Conservation (phyloP, 2,329 filamentous ascomycete species). For the Graphium sp. region DNA sequence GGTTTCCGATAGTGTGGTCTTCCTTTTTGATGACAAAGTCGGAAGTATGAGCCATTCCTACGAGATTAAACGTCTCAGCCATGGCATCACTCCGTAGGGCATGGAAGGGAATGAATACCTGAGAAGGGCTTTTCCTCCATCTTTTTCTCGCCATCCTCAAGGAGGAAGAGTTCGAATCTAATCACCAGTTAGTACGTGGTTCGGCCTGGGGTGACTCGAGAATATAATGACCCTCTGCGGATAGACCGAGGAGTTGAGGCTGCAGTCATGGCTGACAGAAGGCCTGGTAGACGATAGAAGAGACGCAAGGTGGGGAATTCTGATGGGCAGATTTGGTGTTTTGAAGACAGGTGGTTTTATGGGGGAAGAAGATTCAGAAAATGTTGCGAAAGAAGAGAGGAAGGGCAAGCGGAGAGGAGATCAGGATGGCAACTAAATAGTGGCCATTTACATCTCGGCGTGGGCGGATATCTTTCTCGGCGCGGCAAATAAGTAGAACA, state of each 20-base stretch:
- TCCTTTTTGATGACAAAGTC: constrained; percentile 95
- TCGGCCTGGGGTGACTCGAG: not conserved
- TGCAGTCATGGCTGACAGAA: constrained; percentile 17
- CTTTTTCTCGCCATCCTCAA: constrained; percentile 81
- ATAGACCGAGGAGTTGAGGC: constrained; percentile 16
- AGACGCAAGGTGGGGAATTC: too few species aligned
- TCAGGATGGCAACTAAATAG: constrained; percentile 2
- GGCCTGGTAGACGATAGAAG: too few species aligned
- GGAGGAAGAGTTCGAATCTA: constrained; percentile 88
- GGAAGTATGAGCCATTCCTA: constrained; percentile 88
- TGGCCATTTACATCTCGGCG: too few species aligned
- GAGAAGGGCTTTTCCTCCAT: constrained; percentile 79
- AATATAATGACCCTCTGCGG: constrained; percentile 10
- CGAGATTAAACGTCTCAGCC: not conserved
- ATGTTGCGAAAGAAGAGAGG: constrained; percentile 3
- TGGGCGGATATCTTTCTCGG: too few species aligned
- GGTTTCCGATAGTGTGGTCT: constrained; percentile 87
- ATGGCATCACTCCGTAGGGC: not conserved
- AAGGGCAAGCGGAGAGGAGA: constrained; percentile 3
- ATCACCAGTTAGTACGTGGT: constrained; percentile 7
- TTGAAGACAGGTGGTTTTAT: not conserved
- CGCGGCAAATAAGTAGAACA: not conserved
- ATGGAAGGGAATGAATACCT: constrained; percentile 31
- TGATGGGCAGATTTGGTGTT: not conserved
- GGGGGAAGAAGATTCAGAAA: not conserved